A percentile compares a stretch with the other conserved stretches of the same genome.
These are phyloP conservation scores for Boletus fagicola DNA, from an alignment of 768 basidiomycete species.

Conservation along the genomic window DNA sequence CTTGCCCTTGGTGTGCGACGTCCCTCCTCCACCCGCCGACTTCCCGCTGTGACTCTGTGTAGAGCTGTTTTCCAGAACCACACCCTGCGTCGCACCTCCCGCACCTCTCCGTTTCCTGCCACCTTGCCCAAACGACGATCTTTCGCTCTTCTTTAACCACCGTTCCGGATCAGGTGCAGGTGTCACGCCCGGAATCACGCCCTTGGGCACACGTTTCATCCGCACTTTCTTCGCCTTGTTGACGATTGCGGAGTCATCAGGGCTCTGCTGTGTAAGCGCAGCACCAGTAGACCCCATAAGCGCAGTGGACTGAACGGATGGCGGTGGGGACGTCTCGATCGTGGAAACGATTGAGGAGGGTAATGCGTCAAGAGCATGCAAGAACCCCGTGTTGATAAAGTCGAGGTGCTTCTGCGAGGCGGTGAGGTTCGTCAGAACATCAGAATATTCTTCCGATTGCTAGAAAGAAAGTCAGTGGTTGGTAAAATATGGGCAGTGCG, in stretches of 20 bases:
- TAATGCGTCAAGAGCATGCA: slow-evolving; percentile 59
- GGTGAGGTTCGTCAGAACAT: slow-evolving; percentile 81
- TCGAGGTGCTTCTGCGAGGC: slow-evolving; percentile 82
- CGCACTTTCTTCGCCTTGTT: slow-evolving; percentile 52
- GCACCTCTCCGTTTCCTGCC: slow-evolving; percentile 53
- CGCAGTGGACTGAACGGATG: slow-evolving; percentile 39
- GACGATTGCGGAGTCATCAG: slow-evolving; percentile 36
- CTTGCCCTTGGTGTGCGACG: slow-evolving; percentile 52
- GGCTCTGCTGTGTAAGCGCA: slow-evolving; percentile 24
- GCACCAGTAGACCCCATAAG: slow-evolving; percentile 28
- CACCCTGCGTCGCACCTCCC: slow-evolving; percentile 71
- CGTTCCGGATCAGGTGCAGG: slow-evolving; percentile 83
- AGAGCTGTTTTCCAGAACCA: slow-evolving; percentile 29
- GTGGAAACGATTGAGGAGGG: slow-evolving; percentile 48
- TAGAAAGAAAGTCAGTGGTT: slow-evolving; percentile 31
- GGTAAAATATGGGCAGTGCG: slow-evolving; percentile 6
- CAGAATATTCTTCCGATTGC: slow-evolving; percentile 85
- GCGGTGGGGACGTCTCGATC: slow-evolving; percentile 64
- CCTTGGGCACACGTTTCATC: slow-evolving; percentile 66
- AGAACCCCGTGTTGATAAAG: slow-evolving; percentile 73
- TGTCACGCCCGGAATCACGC: slow-evolving; percentile 76
- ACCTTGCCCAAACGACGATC: slow-evolving; percentile 52
- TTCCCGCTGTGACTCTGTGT: slow-evolving; percentile 34
- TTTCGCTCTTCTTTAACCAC: slow-evolving; percentile 86
- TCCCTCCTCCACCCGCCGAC: slow-evolving; percentile 35